Evolutionary conservation across 73 alveolate genomes (phyloP), one percentile per base, ranked within the genome.

Genomic region (Durusdinium trenchii): DNA sequence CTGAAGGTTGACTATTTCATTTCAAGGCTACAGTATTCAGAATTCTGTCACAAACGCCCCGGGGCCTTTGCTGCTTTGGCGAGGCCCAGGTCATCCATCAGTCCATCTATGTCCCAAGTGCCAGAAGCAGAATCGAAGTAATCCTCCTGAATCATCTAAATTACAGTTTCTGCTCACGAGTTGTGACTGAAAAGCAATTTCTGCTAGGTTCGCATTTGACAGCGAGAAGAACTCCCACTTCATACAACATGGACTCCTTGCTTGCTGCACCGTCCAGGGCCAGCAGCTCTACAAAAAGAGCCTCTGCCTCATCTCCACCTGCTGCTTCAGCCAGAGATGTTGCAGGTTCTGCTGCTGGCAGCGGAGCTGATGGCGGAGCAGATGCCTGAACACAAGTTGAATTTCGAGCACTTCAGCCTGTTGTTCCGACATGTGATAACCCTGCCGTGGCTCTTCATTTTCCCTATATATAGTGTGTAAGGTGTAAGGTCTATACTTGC

Each of bases 81-180:
- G 6, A 78, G 46, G 43, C 89, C 45, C 62, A 78, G 89, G 89
- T 78, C 89, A 78, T 78, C 89, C 62, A 45, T 43, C 89, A 78
- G 46, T 45, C 89, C 89, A 46, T 78, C 89, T 38, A 78, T 28
- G 38, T 78, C 89, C 89, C 89, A 78, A 18, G 89, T 61, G 38
- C 89, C 89, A 78, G 89, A 78, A 46, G 89, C 89, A 45, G 64
- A 12, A 78, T 78, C 89, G 23, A 78, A 78, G 89, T 78, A 78
- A 78, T 78, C 89, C 43, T 78, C 89, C 87, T 78, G 23, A 16
- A 42, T 26, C 3, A 45, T 57, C 23, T 23, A 57, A 16, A 16
- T 23, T 57, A 57, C 23, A 57, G 12, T 16, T 57, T 57, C 23
- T 57, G 69, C 69, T n/a, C n/a, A n/a, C n/a, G n/a, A n/a, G n/a